Percentiles rank a stretch among this genome's conserved stretches.
phyloP scores from a whole-genome alignment of 2,329 filamentous ascomycete species.

The Aureobasidium zeae region DNA sequence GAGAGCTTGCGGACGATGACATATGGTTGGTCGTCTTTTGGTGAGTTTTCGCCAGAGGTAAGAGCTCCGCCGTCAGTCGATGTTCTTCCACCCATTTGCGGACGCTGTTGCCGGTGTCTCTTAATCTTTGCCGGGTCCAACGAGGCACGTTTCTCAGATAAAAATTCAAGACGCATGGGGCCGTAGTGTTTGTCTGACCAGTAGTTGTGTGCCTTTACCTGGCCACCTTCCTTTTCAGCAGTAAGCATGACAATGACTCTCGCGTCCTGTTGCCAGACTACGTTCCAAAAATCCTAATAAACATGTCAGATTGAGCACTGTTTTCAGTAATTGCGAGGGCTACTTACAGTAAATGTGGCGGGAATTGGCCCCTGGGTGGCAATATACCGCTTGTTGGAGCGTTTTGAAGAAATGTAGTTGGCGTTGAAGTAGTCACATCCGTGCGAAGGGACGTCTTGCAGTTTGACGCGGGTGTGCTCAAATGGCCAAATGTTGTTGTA shows the following conservation, averaged over 20 bases:
- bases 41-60: constrained; percentile 19
- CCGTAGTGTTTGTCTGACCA: constrained; percentile 79
- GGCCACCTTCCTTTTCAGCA: constrained; percentile 84
- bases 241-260: constrained; percentile 95
- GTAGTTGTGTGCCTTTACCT: constrained; percentile 90
- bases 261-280: constrained; percentile 93
- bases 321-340: neutral
- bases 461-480: constrained; percentile 79
- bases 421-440: constrained; percentile 94
- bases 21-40: constrained; percentile 52
- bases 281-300: constrained; percentile 85
- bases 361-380: constrained; percentile 90
- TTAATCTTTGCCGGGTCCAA: constrained; percentile 54
- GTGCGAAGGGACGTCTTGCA: constrained; percentile 57
- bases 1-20: constrained; percentile 83
- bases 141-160: constrained; percentile 76
- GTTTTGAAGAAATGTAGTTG: constrained; percentile 68
- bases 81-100: constrained; percentile 29
- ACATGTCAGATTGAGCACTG: neutral
- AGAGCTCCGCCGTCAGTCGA: constrained; percentile 26
- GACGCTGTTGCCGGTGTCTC: constrained; percentile 29
- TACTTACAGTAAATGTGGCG: constrained; percentile 74
- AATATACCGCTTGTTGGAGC: constrained; percentile 88
- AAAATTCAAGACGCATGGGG: constrained; percentile 59
- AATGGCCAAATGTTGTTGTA: constrained; percentile 98